phyloP scores from a whole-genome alignment of 768 basidiomycete genomes.

The Lentinula aciculospora region DNA sequence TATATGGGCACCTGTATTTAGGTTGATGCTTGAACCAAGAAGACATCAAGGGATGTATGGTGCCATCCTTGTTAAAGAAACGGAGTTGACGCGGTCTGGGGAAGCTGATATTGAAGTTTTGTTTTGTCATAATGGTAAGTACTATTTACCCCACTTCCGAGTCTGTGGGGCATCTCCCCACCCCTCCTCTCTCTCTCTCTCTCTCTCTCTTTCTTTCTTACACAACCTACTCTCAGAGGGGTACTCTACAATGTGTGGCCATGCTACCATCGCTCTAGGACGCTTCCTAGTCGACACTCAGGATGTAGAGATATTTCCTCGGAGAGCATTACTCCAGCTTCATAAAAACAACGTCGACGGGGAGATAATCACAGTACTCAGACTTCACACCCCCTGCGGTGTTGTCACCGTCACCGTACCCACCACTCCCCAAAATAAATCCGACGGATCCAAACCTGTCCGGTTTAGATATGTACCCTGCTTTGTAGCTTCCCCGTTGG shows the following conservation, averaged over 20 bases:
- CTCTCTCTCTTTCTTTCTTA: neutral
- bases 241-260: slow-evolving; percentile 38
- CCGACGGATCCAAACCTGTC: slow-evolving; percentile 24
- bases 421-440: slow-evolving; percentile 12
- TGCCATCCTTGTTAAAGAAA: slow-evolving; percentile 28
- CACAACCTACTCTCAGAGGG: slow-evolving; percentile 21
- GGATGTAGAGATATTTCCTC: slow-evolving; percentile 24
- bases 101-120: slow-evolving; percentile 35
- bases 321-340: slow-evolving; percentile 19
- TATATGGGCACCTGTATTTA: too few relatives aligned
- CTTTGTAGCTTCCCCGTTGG: slow-evolving; percentile 20
- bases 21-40: slow-evolving; percentile 32
- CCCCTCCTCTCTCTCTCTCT: too few relatives aligned
- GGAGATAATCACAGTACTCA: slow-evolving; percentile 8
- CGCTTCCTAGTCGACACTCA: slow-evolving; percentile 33
- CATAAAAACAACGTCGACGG: neutral
- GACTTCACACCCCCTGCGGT: slow-evolving; percentile 34
- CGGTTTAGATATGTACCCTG: slow-evolving; percentile 29
- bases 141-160: neutral
- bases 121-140: slow-evolving; percentile 33
- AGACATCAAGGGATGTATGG: slow-evolving; percentile 37
- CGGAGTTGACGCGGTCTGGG: slow-evolving; percentile 24
- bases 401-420: slow-evolving; percentile 27
- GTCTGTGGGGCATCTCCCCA: too few relatives aligned
- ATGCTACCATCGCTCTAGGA: slow-evolving; percentile 34